Percentiles rank a stretch among this genome's conserved stretches.
Evolutionary conservation across 768 basidiomycete genomes (phyloP).

Genomic region (Calocybe indica): DNA sequence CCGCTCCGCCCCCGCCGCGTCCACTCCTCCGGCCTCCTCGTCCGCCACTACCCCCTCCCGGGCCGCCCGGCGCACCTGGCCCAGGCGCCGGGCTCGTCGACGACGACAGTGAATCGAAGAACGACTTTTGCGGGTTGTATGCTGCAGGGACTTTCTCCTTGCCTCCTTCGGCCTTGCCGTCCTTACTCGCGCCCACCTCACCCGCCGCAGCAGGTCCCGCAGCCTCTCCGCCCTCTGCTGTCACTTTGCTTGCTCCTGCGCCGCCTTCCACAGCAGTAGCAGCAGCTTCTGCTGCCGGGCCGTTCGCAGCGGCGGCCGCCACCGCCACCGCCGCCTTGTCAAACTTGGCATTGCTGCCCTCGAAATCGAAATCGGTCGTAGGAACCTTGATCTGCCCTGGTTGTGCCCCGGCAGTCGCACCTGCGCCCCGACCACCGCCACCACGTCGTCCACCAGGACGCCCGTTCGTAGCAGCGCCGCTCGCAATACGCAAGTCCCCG

Average conservation of each 20-base stretch:
- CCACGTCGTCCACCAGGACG: constrained; percentile 16
- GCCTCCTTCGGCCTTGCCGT: constrained; percentile 24
- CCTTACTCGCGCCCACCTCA: constrained; percentile 16
- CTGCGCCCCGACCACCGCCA: constrained; percentile 10
- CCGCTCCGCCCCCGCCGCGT: constrained; percentile 42
- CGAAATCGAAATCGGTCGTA: constrained; percentile 77
- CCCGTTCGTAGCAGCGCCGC: constrained; percentile 7
- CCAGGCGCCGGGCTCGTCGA: constrained; percentile 17
- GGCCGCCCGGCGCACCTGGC: constrained; percentile 15
- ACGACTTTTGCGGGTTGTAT: constrained; percentile 74
- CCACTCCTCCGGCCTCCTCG: constrained; percentile 33
- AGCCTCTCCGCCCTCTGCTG: constrained; percentile 23
- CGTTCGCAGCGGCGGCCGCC: constrained; percentile 14
- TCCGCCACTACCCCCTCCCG: constrained; percentile 18
- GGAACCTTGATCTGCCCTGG: constrained; percentile 56
- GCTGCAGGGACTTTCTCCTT: constrained; percentile 34
- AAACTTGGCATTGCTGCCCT: constrained; percentile 70
- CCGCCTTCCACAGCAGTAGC: constrained; percentile 2
- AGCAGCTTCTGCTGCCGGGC: constrained; percentile 6
- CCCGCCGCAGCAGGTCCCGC: constrained; percentile 21
- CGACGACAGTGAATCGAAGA: constrained; percentile 69
- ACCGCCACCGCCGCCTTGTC: constrained; percentile 60
- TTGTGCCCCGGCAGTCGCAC: constrained; percentile 4
- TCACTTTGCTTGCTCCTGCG: constrained; percentile 14
- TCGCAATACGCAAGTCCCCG: constrained; percentile 43